These are phyloP conservation scores for Lumnitzera racemosa DNA, from an alignment of 345 rosid species.

Conservation along the genomic window DNA sequence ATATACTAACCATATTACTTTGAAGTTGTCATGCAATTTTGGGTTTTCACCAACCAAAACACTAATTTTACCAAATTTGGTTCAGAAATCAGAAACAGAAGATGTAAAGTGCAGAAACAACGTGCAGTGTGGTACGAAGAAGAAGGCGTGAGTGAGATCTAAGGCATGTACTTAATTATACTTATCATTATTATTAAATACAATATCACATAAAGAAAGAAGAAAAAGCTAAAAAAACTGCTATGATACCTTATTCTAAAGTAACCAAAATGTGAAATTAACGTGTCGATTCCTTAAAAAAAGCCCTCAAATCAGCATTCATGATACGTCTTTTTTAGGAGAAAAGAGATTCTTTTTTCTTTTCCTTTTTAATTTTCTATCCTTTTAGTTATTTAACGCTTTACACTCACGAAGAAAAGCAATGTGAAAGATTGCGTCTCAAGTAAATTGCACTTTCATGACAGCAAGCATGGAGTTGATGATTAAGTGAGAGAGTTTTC, in stretches of 20 bases:
- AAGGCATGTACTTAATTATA: conserved; percentile 4
- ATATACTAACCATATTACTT: too few relatives aligned
- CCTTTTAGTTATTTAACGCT: too few relatives aligned
- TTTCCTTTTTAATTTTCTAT: too few relatives aligned
- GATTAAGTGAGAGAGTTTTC: too few relatives aligned
- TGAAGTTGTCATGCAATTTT: too few relatives aligned
- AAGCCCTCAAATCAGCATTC: conserved; percentile 5
- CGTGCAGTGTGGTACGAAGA: conserved; percentile 10
- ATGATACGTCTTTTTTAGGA: too few relatives aligned
- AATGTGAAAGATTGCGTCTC: too few relatives aligned
- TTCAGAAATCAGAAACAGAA: not conserved
- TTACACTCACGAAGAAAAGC: too few relatives aligned
- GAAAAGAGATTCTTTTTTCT: too few relatives aligned
- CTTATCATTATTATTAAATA: not conserved
- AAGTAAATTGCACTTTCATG: too few relatives aligned
- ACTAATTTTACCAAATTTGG: not conserved
- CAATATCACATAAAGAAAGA: not conserved
- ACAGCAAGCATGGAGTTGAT: too few relatives aligned
- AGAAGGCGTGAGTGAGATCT: conserved; percentile 8
- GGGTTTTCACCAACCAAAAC: too few relatives aligned
- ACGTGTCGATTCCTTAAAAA: conserved; percentile 17
- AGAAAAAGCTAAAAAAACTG: conserved; percentile 1
- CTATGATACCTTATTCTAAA: not conserved
- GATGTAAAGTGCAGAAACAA: conserved; percentile 15
- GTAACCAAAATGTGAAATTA: conserved; percentile 2